Evolutionary conservation across 495 filamentous ascomycete genomes (phyloP).

Genomic region (Terfezia claveryi): DNA sequence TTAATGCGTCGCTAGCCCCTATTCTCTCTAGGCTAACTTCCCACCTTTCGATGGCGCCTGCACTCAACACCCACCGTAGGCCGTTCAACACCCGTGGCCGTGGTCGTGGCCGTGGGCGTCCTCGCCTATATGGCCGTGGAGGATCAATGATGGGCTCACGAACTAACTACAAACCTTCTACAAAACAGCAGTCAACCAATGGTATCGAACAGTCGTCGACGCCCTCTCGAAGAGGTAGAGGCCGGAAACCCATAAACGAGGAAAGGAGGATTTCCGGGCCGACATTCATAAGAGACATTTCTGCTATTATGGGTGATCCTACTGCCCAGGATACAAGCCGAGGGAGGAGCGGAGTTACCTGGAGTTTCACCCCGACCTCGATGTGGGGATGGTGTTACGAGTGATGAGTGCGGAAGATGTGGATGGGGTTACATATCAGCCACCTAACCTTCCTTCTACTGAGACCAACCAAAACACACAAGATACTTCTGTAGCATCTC

Average conservation of each 20-base stretch:
- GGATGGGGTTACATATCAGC: constrained; percentile 29
- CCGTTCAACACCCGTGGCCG: neutral
- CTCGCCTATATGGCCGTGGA: neutral
- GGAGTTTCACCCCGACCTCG: constrained; percentile 87
- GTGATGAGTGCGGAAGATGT: constrained; percentile 65
- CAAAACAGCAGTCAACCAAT: neutral
- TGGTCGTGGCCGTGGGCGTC: neutral
- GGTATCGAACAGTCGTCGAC: neutral
- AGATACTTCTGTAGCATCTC: too few species aligned
- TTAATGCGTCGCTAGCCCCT: neutral
- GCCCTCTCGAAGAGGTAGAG: neutral
- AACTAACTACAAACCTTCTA: too few species aligned
- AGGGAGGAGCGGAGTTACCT: constrained; percentile 91
- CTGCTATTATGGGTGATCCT: neutral
- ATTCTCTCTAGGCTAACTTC: neutral
- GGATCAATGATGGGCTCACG: neutral
- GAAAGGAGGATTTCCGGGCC: neutral
- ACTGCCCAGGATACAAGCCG: constrained; percentile 45
- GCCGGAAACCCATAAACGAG: neutral
- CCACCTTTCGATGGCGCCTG: neutral
- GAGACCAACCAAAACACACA: neutral
- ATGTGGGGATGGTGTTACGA: constrained; percentile 56
- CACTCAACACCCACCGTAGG: neutral
- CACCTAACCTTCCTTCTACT: neutral
- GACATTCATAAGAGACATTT: neutral